Percentiles rank a stretch among this genome's conserved stretches.
Conservation (phyloP, 768 basidiomycete genomes). For the Lentinula aciculospora region DNA sequence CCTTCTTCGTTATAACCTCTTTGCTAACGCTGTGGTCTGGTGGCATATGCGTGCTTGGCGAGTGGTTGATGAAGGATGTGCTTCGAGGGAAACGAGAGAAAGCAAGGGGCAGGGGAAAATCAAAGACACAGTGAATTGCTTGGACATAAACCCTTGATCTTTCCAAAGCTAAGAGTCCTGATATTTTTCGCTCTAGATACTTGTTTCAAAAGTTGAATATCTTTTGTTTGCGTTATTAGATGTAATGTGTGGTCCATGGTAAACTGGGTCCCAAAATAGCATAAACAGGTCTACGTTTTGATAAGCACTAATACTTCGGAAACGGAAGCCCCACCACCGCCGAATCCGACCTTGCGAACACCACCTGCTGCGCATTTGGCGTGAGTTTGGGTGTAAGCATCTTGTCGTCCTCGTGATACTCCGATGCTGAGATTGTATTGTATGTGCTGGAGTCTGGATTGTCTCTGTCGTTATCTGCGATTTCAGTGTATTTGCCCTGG, state of each 20-base stretch:
- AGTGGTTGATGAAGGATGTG: slow-evolving; percentile 56
- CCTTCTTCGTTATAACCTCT: slow-evolving; percentile 82
- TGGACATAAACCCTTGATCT: neutral
- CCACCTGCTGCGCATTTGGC: neutral
- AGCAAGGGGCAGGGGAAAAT: neutral
- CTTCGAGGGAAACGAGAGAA: neutral
- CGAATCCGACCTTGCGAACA: neutral
- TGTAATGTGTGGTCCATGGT: too few species aligned
- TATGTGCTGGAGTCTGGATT: neutral
- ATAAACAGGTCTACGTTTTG: too few species aligned
- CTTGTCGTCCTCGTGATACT: neutral
- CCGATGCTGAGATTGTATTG: neutral
- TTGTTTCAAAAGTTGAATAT: too few species aligned
- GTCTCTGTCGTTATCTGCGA: neutral
- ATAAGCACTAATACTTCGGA: too few species aligned
- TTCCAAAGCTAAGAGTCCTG: too few species aligned
- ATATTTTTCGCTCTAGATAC: too few species aligned
- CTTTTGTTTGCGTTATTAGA: too few species aligned
- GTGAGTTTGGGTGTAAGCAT: neutral
- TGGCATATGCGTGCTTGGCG: slow-evolving; percentile 68
- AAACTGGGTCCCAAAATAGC: too few species aligned
- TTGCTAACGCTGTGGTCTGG: slow-evolving; percentile 75
- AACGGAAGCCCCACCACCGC: neutral
- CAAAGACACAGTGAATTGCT: neutral
- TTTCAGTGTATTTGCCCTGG: neutral